Evolutionary conservation across 2,329 filamentous ascomycete genomes (phyloP).

Genomic region (Xylariaceae sp.): DNA sequence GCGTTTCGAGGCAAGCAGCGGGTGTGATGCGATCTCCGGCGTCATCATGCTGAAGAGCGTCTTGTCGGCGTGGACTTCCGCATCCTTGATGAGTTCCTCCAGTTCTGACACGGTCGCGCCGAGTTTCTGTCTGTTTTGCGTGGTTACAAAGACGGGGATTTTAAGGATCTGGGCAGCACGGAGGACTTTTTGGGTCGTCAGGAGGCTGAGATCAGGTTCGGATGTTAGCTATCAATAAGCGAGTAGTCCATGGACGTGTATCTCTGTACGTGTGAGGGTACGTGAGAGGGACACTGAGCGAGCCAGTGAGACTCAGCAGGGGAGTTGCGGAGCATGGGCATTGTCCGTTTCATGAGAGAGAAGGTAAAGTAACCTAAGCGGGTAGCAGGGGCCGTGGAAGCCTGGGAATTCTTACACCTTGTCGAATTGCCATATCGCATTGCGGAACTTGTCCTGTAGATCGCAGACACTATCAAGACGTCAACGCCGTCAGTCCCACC

Average conservation of each 20-base stretch:
- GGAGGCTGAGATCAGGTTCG: conserved; percentile 43
- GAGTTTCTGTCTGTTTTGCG: conserved; percentile 73
- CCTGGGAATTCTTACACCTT: conserved; percentile 56
- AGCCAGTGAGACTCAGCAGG: too few relatives aligned
- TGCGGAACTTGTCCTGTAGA: conserved; percentile 87
- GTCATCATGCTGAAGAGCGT: conserved; percentile 85
- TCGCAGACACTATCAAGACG: conserved; percentile 69
- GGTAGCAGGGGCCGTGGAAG: background rate
- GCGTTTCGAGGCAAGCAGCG: conserved; percentile 35
- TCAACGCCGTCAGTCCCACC: conserved; percentile 15
- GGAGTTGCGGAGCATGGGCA: too few relatives aligned
- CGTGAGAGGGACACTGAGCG: background rate
- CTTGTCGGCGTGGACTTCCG: conserved; percentile 67
- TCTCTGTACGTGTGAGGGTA: background rate
- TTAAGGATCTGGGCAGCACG: conserved; percentile 57
- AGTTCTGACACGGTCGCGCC: conserved; percentile 76
- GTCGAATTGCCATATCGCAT: conserved; percentile 76
- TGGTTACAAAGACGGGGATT: conserved; percentile 80
- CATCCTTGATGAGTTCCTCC: conserved; percentile 45
- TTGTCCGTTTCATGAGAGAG: too few relatives aligned
- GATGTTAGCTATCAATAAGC: background rate
- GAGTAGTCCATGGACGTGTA: background rate
- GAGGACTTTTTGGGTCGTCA: conserved; percentile 64
- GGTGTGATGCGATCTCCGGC: conserved; percentile 48
- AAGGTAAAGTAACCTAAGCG: too few relatives aligned